Percentiles rank a stretch among this genome's conserved stretches.
Conservation (phyloP, 1,284 basidiomycete species). For the Cutaneotrichosporon curvatum region DNA sequence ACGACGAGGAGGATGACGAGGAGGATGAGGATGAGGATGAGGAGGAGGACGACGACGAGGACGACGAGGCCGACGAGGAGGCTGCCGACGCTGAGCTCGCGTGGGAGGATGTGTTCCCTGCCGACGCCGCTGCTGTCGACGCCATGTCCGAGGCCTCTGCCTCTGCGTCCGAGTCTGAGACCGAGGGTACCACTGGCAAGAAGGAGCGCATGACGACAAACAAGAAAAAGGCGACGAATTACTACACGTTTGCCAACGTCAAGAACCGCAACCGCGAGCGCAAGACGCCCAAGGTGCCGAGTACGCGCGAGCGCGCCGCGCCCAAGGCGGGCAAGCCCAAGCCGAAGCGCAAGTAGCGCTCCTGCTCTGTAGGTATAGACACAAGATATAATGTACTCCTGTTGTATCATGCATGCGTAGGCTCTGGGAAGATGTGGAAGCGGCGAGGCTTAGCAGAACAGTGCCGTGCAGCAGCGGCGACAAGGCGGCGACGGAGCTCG, state of each 20-base stretch:
- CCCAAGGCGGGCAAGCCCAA: conserved; percentile 1
- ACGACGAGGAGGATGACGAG: conserved; percentile 52
- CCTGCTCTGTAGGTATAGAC: not conserved
- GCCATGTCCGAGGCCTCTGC: conserved; percentile 22
- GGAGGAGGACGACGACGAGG: conserved; percentile 42
- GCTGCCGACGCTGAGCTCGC: conserved; percentile 57
- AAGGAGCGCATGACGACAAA: conserved; percentile 85
- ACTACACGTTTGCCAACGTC: conserved; percentile 78
- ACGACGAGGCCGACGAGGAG: conserved; percentile 23
- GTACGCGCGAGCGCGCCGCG: conserved; percentile 17
- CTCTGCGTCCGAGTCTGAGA: conserved; percentile 21
- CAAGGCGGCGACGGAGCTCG: no score
- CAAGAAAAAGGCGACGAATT: conserved; percentile 89
- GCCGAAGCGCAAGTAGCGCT: conserved; percentile 8
- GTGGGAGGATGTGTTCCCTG: conserved; percentile 69
- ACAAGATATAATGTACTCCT: conserved; percentile 12
- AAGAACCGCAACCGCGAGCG: conserved; percentile 67
- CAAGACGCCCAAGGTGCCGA: conserved; percentile 34
- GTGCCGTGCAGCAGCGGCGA: no score
- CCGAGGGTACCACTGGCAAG: conserved; percentile 20
- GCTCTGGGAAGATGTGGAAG: no score
- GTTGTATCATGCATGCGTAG: conserved; percentile 13
- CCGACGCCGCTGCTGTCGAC: conserved; percentile 44
- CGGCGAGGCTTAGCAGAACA: no score
- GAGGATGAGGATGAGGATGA: conserved; percentile 51